phyloP scores from a whole-genome alignment of 2,329 filamentous ascomycete genomes.

The Alternaria panax region DNA sequence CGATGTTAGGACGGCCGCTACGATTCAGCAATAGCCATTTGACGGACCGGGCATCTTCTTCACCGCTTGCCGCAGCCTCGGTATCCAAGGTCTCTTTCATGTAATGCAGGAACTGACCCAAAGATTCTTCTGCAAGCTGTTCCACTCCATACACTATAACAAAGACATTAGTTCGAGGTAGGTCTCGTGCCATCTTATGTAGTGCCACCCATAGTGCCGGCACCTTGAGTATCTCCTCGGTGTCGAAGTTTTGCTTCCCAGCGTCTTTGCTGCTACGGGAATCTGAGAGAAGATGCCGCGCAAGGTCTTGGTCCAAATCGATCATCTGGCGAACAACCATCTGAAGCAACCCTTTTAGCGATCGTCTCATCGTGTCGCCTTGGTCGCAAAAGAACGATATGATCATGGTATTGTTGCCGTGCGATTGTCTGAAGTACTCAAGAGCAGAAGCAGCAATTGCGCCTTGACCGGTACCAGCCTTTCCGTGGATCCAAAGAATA shows the following conservation, averaged over 20 bases:
- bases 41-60: constrained; percentile 12
- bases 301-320: constrained; percentile 26
- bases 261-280: constrained; percentile 24
- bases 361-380: constrained; percentile 26
- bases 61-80: not conserved
- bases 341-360: constrained; percentile 24
- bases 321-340: constrained; percentile 30
- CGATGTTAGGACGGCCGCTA: constrained; percentile 29
- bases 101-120: constrained; percentile 22
- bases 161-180: constrained; percentile 20
- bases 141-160: constrained; percentile 30
- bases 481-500: constrained; percentile 35
- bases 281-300: constrained; percentile 29
- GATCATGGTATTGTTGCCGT: constrained; percentile 15
- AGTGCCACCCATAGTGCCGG: constrained; percentile 29
- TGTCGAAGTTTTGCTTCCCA: constrained; percentile 27
- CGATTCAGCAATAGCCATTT: constrained; percentile 32
- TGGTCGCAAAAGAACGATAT: constrained; percentile 36
- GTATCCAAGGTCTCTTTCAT: constrained; percentile 12
- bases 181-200: constrained; percentile 23
- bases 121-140: constrained; percentile 29
- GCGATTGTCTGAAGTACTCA: constrained; percentile 14
- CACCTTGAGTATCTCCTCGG: constrained; percentile 22
- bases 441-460: constrained; percentile 31
- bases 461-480: constrained; percentile 30